Base-by-base conservation (phyloP, 768 basidiomycete species). In the Macrolepiota albuminosa region DNA sequence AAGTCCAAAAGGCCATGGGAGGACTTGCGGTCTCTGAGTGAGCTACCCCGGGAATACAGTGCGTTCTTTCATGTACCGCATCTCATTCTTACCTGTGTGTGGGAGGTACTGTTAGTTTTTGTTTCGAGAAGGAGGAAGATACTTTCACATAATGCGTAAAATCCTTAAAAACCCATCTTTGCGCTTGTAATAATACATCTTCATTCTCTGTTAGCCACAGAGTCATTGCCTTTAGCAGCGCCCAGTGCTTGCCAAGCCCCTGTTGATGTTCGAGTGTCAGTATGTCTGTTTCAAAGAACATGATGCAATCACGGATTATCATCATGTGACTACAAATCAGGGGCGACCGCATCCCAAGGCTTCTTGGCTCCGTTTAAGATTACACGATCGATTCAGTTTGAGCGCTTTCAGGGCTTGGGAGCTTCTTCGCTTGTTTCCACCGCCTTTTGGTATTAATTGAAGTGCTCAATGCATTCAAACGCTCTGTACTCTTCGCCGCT, bases 1-100 rank as follows among this genome's bases (percentile, higher is more conserved):
- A 88, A 61, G 81, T 90, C 42, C 87, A 90, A 73, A 83, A 86
- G 75, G 85, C 84, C 26, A 87, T 91, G 86, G 86, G 84, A 66
- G 82, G 86, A 52, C 79, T 92, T 67, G 78, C 83, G 54, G 85
- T 89, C 60, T 86, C 86, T 56, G 89, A 92, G 79, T 91, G 73
- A 83, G 67, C 63, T 49, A n/a, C 48, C 53, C 34, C 16, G 24
- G 47, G 53, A 58, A 48, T 43, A 50, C 43, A 58, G 42, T 43
- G 58, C 26, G n/a, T 62, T 54, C 50, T 60, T 48, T 45, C 45
- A 46, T 60, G 49, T 49, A 37, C 55, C 49, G 24, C 53, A 31
- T 45, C 54, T 54, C 39, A 36, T 26, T 36, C 31, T 37, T 58
- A 47, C 46, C 56, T 57, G 43, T 33, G 50, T 61, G 54, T 59